Evolutionary conservation across 805 yeast species (phyloP).

Genomic region (Diddensiella santjacobensis): DNA sequence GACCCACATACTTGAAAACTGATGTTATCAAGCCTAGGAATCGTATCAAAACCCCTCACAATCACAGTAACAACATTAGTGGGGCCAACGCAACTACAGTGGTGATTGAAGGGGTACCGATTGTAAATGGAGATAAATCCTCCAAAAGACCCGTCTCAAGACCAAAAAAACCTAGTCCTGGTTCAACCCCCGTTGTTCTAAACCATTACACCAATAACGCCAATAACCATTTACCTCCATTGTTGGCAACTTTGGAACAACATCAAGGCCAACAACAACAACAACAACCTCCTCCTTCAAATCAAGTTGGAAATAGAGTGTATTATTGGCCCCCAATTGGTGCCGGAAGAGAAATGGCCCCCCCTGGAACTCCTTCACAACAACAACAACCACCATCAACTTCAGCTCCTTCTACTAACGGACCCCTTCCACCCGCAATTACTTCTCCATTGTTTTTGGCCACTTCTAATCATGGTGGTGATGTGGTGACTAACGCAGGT

Average conservation of each 20-base stretch:
- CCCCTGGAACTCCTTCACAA: slow-evolving; percentile 1
- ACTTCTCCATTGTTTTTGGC: slow-evolving; percentile 17
- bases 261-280: neutral
- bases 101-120: neutral
- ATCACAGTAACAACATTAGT: slow-evolving; percentile 2
- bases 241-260: neutral
- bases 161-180: neutral
- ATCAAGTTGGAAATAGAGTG: neutral
- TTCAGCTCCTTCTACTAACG: neutral
- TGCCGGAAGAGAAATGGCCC: neutral
- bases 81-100: neutral
- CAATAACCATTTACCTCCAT: neutral
- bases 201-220: neutral
- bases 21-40: slow-evolving; percentile 90
- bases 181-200: neutral
- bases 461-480: neutral
- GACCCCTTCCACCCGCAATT: slow-evolving; percentile 1
- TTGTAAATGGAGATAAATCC: neutral
- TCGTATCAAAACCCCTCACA: slow-evolving; percentile 43
- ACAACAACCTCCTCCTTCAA: neutral
- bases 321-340: neutral
- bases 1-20: slow-evolving; percentile 88
- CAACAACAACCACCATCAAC: neutral
- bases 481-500: neutral
- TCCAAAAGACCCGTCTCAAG: neutral